A percentile compares a stretch with the other conserved stretches of the same genome.
These are phyloP conservation scores for Trypanosomatidae sp. DNA, from an alignment of 208 protist species.

Conservation along the genomic window DNA sequence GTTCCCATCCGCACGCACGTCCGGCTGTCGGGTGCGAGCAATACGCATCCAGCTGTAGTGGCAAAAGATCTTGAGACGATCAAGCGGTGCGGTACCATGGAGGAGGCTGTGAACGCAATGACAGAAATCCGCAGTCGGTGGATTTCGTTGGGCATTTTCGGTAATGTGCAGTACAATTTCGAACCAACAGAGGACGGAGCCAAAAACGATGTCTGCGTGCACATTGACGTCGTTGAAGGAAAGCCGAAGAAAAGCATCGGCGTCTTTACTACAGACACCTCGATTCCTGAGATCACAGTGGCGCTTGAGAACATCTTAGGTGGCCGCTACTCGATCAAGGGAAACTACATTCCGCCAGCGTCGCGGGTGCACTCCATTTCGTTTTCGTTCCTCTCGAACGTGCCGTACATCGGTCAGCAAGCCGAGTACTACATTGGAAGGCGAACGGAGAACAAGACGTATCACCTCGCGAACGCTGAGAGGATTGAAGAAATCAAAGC, in stretches of 20 bases:
- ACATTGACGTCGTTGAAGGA: slow-evolving; percentile 69
- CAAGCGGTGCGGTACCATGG: slow-evolving; percentile 63
- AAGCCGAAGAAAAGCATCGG: slow-evolving; percentile 73
- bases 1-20: slow-evolving; percentile 71
- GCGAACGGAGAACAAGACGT: slow-evolving; percentile 63
- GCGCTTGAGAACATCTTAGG: slow-evolving; percentile 78
- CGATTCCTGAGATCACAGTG: slow-evolving; percentile 70
- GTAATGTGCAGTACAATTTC: slow-evolving; percentile 78
- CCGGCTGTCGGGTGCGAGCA: slow-evolving; percentile 46
- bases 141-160: slow-evolving; percentile 67
- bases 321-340: slow-evolving; percentile 71
- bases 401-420: slow-evolving; percentile 72
- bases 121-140: slow-evolving; percentile 57
- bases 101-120: slow-evolving; percentile 51
- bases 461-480: slow-evolving; percentile 63
- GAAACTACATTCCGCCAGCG: slow-evolving; percentile 82
- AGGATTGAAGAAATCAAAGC: slow-evolving; percentile 74
- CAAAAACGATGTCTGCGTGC: slow-evolving; percentile 71
- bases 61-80: slow-evolving; percentile 72
- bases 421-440: slow-evolving; percentile 77
- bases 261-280: slow-evolving; percentile 83
- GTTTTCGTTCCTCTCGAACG: slow-evolving; percentile 75
- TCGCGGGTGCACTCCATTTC: slow-evolving; percentile 74
- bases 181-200: slow-evolving; percentile 74
- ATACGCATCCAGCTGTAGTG: slow-evolving; percentile 69